Base-by-base conservation (phyloP, 2,329 filamentous ascomycete genomes). In the Fusarium goolgardi region DNA sequence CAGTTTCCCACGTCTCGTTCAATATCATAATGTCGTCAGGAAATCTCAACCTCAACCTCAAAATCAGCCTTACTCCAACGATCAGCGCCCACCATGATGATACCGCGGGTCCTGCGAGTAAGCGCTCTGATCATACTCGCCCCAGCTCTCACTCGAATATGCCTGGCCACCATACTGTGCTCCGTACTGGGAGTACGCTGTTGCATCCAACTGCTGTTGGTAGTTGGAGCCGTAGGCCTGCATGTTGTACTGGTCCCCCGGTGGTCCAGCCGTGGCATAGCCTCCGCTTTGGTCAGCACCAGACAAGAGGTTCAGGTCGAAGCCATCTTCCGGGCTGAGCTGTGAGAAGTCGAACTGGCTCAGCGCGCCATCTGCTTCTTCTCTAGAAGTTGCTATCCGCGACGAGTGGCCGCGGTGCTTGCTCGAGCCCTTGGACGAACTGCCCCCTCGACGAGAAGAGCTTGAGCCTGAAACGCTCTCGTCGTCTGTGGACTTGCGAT, bases 291-390 rank as follows among this genome's bases (percentile, higher is more conserved):
- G 71, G 25, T 72, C 69, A 31, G 54, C 64, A 16, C 70, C 59
- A 7, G 64, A 74, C 20, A 75, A 63, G 35, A 69, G 35, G 59
- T 59, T 71, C 39, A 76, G 56, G 39, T 77, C 75, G 57, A 77
- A 76, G n/a, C 67, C 74, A 29, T 76, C 75, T n/a, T 77, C 75
- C 2, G 73, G 75, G 23, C 69, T 63, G 43, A 77, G 70, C 59
- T 69, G 65, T 21, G 72, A 69, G 46, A 75, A 74, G 63, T 77
- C 75, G 16, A 77, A 68, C 18, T 71, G 70, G 39, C 67, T 68
- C 37, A 77, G 67, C 11, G 70, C 63, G 2, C 70, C 71, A n/a
- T 62, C 71, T 20, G 57, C 34, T 25, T 75, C 73, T 2, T 71
- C 71, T 7, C 59, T 51, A 2, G 65, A 63, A 3, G 71, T 56